These are phyloP conservation scores for Aspergillus nanangensis DNA, from an alignment of 495 filamentous ascomycete genomes.

Conservation along the genomic window DNA sequence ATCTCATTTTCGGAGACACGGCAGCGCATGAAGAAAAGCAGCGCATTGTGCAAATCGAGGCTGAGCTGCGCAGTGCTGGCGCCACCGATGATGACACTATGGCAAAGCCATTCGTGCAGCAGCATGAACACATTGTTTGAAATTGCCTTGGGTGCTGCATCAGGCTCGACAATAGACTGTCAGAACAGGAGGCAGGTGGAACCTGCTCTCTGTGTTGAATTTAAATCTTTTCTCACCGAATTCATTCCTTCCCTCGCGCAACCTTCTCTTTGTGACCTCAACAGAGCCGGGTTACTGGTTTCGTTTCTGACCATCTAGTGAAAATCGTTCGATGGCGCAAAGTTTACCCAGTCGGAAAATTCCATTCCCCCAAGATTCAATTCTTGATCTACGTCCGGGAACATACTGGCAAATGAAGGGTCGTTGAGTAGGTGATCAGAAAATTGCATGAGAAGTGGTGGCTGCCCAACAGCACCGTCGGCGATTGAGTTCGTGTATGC, in stretches of 20 bases:
- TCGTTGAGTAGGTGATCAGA: slow-evolving; percentile 37
- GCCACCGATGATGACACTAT: slow-evolving; percentile 23
- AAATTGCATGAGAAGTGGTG: slow-evolving; percentile 35
- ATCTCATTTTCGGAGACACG: slow-evolving; percentile 71
- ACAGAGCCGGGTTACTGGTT: no score
- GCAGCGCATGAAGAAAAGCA: slow-evolving; percentile 66
- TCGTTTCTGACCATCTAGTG: no score
- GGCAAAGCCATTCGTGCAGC: slow-evolving; percentile 21
- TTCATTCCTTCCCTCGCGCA: no score
- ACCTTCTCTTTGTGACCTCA: no score
- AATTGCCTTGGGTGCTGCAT: no score
- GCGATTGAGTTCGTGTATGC: slow-evolving; percentile 11
- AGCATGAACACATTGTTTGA: slow-evolving; percentile 16
- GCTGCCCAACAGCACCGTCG: slow-evolving; percentile 8
- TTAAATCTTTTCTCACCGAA: no score
- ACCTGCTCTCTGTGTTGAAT: no score
- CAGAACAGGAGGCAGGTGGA: slow-evolving; percentile 8
- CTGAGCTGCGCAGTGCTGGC: slow-evolving; percentile 55
- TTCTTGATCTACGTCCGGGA: slow-evolving; percentile 35
- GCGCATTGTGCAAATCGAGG: slow-evolving; percentile 68
- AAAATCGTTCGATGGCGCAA: slow-evolving; percentile 24
- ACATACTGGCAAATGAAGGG: slow-evolving; percentile 33
- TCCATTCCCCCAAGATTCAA: slow-evolving; percentile 34
- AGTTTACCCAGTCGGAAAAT: slow-evolving; percentile 46
- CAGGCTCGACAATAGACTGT: not conserved